phyloP scores from a whole-genome alignment of 2,329 filamentous ascomycete genomes.

The Diplodia scrobiculata region DNA sequence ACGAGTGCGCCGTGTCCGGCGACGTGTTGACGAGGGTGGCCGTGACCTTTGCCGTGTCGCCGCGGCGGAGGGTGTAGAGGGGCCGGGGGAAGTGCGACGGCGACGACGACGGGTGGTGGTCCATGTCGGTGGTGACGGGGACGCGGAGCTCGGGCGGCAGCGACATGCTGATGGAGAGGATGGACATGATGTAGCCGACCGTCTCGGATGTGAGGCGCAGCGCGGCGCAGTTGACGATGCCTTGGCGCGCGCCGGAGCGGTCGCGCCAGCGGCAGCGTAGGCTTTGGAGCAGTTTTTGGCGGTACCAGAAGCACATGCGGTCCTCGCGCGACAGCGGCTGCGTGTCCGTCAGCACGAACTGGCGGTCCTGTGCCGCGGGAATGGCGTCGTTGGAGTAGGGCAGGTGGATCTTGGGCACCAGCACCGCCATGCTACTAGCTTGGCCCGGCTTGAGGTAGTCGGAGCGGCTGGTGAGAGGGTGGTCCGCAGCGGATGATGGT shows the following conservation, averaged over 20 bases:
- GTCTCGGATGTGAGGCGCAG: conserved; percentile 74
- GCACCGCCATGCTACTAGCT: conserved; percentile 73
- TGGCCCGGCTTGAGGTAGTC: conserved; percentile 60
- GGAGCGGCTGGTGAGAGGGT: conserved; percentile 26
- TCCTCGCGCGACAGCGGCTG: conserved; percentile 79
- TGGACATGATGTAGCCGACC: conserved; percentile 78
- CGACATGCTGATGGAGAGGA: conserved; percentile 61
- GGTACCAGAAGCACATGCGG: conserved; percentile 84
- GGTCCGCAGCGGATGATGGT: neutral
- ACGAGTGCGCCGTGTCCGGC: conserved; percentile 10
- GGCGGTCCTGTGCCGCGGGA: conserved; percentile 79
- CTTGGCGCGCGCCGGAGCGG: conserved; percentile 55
- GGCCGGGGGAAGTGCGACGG: conserved; percentile 27
- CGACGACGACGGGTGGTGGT: conserved; percentile 33
- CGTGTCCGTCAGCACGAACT: conserved; percentile 83
- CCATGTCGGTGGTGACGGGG: neutral
- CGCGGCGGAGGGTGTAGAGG: conserved; percentile 24
- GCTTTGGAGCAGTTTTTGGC: conserved; percentile 73
- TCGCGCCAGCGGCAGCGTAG: conserved; percentile 73
- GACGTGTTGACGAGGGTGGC: conserved; percentile 20
- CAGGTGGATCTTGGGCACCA: conserved; percentile 73
- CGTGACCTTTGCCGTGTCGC: conserved; percentile 8
- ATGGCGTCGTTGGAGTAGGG: conserved; percentile 76
- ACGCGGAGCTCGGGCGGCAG: conserved; percentile 44
- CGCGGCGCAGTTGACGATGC: conserved; percentile 73